Evolutionary conservation across 768 basidiomycete species (phyloP), one percentile per base, ranked within the genome.

Genomic region (Leccinum boreale): DNA sequence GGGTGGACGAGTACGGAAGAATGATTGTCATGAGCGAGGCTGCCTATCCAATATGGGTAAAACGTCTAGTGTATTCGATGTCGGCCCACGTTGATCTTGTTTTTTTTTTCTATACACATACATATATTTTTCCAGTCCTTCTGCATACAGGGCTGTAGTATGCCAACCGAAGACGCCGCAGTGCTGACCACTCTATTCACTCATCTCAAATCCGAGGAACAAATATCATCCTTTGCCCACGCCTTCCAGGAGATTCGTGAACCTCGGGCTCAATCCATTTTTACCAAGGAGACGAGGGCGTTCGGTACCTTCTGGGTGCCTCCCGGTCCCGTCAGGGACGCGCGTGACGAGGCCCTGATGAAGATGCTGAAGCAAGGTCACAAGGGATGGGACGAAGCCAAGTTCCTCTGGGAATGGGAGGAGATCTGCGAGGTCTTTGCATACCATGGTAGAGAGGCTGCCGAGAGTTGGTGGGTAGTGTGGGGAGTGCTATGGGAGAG

Each of bases 401-500:
- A 68, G 50, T 75, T 85, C 56, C 75, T 73, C 50, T 74, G 73
- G 62, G 75, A 83, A 57, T 86, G 85, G 80, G 83, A 82, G 53
- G 78, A 78, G 56, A 80, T 84, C 57, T 72, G 82, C 52, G 77
- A 76, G 28, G 69, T 85, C 62, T 83, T 80, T 62, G 70, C 73
- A n/a, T 81, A 85, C 64, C 79, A 83, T 64, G 79, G 82, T 4
- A 74, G 73, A 46, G 85, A 87, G 59, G 77, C 78, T 46, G 85
- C 81, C 19, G 84, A 85, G 57, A 83, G 84, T 65, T 87, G 84
- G 84, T 87, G 84, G 84, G 79, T 80, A 11, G 79, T 79, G 55
- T 85, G 83, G 83, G 83, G 83, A 7, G 59, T 71, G 5, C 66
- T 83, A 62, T 74, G 75, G 48, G 75, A 82, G 65, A 65, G 76